Evolutionary conservation across 2,329 filamentous ascomycete genomes (phyloP), one percentile per base, ranked within the genome.

Genomic region (Ceratocystis eucalypticola): DNA sequence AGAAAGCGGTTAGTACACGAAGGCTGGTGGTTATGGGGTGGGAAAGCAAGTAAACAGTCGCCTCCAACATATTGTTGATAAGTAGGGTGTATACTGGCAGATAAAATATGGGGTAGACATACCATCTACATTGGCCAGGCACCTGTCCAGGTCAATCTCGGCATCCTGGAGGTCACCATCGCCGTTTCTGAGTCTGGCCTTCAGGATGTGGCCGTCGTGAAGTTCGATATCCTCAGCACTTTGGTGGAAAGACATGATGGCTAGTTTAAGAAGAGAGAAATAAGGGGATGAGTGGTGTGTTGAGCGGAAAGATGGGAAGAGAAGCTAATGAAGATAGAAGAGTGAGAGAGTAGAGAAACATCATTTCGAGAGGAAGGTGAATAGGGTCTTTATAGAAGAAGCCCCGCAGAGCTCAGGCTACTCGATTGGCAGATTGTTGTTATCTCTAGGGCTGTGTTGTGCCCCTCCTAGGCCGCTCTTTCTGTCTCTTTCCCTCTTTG

Each of bases 71-170:
- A 15, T 41, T 15, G 37, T 12, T 15, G 37, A 15, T 41, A 41
- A 41, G 37, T 41, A 15, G 37, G 37, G 37, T 12, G 48, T 53
- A 5, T n/a, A 15, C 22, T 28, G 22, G 48, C 1, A 28, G 20
- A 53, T 25, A 12, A 15, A 5, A 12, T 10, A n/a, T 2, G 20
- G 5, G 77, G 28, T 33, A 30, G 44, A n/a, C 59, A 57, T 67
- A 30, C 83, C 83, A 69, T 81, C 71, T 22, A 78, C 70, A 74
- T 85, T 85, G 68, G 74, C 73, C 64, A 86, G 76, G 68, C 79
- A 74, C 76, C 83, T 79, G 4, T 78, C 72, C 3, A 86, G 77
- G 75, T 86, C 84, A 70, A 85, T 69, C 69, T 86, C 77, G 46
- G 76, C 73, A 7, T 74, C 69, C 1, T 74, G 66, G 1, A 68